These are phyloP conservation scores for Mikania micrantha DNA, from an alignment of 129 eudicot genomes.

Conservation along the genomic window DNA sequence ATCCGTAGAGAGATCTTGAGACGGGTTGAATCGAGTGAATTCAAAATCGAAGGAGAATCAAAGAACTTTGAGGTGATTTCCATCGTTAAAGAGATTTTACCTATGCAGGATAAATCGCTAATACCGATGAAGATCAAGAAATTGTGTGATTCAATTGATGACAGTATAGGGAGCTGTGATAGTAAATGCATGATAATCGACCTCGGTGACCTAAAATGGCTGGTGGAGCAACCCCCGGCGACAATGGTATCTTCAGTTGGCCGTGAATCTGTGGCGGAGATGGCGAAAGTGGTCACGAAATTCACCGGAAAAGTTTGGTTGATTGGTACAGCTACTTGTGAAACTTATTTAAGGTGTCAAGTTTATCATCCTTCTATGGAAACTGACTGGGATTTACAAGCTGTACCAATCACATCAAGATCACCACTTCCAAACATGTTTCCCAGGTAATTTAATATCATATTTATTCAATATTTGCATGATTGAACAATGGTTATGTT, in stretches of 20 bases:
- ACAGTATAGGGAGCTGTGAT: constrained; percentile 20
- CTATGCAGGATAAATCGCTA: constrained; percentile 21
- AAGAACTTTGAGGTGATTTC: constrained; percentile 45
- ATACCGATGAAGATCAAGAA: constrained; percentile 45
- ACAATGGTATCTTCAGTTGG: constrained; percentile 35
- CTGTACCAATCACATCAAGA: constrained; percentile 83
- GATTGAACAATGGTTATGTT: neutral
- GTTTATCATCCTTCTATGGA: constrained; percentile 88
- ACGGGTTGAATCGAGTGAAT: constrained; percentile 52
- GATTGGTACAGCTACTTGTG: constrained; percentile 87
- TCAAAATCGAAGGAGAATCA: constrained; percentile 18
- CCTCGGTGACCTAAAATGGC: constrained; percentile 75
- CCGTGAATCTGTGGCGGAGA: constrained; percentile 41
- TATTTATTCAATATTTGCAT: neutral
- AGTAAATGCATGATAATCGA: constrained; percentile 45
- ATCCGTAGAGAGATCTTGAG: constrained; percentile 52
- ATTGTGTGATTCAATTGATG: constrained; percentile 39
- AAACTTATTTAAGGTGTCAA: constrained; percentile 89
- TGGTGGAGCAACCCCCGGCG: constrained; percentile 60
- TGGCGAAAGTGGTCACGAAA: constrained; percentile 46
- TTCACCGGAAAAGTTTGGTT: constrained; percentile 60
- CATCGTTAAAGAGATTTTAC: constrained; percentile 38
- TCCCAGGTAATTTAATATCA: constrained; percentile 46
- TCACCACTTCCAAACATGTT: constrained; percentile 55
- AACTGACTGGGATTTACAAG: constrained; percentile 92